These are phyloP conservation scores for Cystofilobasidium bisporidii DNA, from an alignment of 768 basidiomycete genomes.

Conservation along the genomic window DNA sequence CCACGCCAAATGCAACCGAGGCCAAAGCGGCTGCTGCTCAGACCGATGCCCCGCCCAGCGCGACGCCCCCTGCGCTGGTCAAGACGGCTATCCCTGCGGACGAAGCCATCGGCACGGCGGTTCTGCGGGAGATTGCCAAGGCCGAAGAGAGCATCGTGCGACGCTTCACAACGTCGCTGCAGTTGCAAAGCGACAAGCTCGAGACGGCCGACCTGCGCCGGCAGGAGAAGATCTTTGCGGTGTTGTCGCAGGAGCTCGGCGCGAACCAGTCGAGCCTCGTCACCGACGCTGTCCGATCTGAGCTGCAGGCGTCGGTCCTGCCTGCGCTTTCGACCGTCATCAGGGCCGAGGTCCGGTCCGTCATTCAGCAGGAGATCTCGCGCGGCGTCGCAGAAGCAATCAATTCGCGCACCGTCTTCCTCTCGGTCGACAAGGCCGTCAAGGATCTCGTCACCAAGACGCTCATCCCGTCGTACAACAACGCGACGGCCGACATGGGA, in stretches of 20 bases:
- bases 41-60: not conserved
- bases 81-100: no score
- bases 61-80: no score
- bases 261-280: conserved; percentile 16
- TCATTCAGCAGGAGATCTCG: conserved; percentile 17
- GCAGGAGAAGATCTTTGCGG: conserved; percentile 19
- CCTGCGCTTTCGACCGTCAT: conserved; percentile 13
- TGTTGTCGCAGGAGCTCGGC: conserved; percentile 16
- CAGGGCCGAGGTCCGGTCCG: conserved; percentile 6
- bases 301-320: conserved; percentile 14
- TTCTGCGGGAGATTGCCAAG: not conserved
- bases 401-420: not conserved
- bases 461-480: conserved; percentile 17
- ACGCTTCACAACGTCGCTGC: not conserved
- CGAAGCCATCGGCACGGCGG: no score
- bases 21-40: no score
- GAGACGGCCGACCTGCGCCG: conserved; percentile 21
- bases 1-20: no score
- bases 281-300: not conserved
- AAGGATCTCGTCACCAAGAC: conserved; percentile 25
- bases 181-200: conserved; percentile 19
- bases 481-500: conserved; percentile 6
- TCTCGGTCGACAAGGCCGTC: conserved; percentile 19
- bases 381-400: conserved; percentile 16
- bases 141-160: conserved; percentile 16